phyloP scores from a whole-genome alignment of 179 eudicot species.

The Spergularia azorica region DNA sequence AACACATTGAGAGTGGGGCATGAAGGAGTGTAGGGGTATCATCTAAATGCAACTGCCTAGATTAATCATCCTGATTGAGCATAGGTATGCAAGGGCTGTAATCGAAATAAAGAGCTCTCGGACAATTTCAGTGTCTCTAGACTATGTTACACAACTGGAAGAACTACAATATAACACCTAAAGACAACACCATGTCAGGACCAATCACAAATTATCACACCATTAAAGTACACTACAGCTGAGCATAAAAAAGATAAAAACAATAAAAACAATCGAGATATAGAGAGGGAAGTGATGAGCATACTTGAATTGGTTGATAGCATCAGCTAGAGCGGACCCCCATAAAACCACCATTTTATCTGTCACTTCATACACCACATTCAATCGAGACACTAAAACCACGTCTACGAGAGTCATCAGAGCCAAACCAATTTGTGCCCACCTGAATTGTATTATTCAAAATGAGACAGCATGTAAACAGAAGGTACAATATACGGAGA shows the following conservation, averaged over 20 bases:
- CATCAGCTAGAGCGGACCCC: slow-evolving; percentile 91
- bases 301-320: slow-evolving; percentile 93
- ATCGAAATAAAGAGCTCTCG: too few species aligned
- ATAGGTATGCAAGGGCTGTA: too few species aligned
- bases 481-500: background rate
- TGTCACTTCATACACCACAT: slow-evolving; percentile 64
- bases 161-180: too few species aligned
- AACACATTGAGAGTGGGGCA: too few species aligned
- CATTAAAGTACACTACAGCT: background rate
- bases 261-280: background rate
- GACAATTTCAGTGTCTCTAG: too few species aligned
- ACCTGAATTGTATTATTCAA: slow-evolving; percentile 48
- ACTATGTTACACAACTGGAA: too few species aligned
- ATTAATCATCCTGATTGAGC: too few species aligned
- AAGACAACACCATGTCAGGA: too few species aligned
- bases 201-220: too few species aligned
- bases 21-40: too few species aligned
- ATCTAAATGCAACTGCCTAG: too few species aligned
- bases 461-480: slow-evolving; percentile 5
- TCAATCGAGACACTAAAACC: slow-evolving; percentile 67
- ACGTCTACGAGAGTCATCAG: slow-evolving; percentile 60
- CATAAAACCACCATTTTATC: slow-evolving; percentile 74
- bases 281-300: slow-evolving; percentile 21
- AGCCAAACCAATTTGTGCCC: slow-evolving; percentile 73
- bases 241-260: background rate